phyloP scores from a whole-genome alignment of 768 basidiomycete genomes.

The Leccinum variicolor region DNA sequence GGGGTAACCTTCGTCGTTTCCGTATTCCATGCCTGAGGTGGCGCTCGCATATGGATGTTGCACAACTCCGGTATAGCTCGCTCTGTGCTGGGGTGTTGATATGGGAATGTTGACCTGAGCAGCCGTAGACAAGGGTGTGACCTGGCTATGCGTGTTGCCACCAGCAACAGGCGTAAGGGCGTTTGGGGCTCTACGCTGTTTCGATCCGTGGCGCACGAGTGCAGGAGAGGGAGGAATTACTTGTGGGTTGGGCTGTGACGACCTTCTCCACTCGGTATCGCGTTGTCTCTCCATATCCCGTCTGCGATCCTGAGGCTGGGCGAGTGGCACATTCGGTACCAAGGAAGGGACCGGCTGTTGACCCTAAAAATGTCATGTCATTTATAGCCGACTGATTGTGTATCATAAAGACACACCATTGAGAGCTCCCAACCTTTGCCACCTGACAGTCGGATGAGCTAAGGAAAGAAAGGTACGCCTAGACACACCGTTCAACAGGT shows the following conservation, averaged over 20 bases:
- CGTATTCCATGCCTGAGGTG: slow-evolving; percentile 57
- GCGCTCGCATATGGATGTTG: slow-evolving; percentile 75
- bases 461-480: not conserved
- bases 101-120: slow-evolving; percentile 75
- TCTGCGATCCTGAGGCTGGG: slow-evolving; percentile 55
- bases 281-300: slow-evolving; percentile 49
- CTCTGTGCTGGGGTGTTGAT: slow-evolving; percentile 48
- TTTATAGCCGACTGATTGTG: not conserved
- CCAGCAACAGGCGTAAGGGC: slow-evolving; percentile 54
- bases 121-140: slow-evolving; percentile 68
- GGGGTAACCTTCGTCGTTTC: slow-evolving; percentile 56
- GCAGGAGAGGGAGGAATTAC: slow-evolving; percentile 74
- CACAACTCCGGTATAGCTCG: slow-evolving; percentile 35
- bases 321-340: slow-evolving; percentile 52
- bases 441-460: slow-evolving; percentile 38
- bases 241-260: slow-evolving; percentile 51
- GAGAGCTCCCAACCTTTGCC: slow-evolving; percentile 95
- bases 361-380: slow-evolving; percentile 35
- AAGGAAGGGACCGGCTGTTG: slow-evolving; percentile 65
- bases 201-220: slow-evolving; percentile 72
- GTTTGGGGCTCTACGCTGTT: slow-evolving; percentile 60
- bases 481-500: slow-evolving; percentile 72
- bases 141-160: slow-evolving; percentile 45
- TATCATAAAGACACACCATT: slow-evolving; percentile 46
- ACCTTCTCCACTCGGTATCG: slow-evolving; percentile 62